Conservation (phyloP, 495 filamentous ascomycete genomes). For the Xeromyces bisporus region DNA sequence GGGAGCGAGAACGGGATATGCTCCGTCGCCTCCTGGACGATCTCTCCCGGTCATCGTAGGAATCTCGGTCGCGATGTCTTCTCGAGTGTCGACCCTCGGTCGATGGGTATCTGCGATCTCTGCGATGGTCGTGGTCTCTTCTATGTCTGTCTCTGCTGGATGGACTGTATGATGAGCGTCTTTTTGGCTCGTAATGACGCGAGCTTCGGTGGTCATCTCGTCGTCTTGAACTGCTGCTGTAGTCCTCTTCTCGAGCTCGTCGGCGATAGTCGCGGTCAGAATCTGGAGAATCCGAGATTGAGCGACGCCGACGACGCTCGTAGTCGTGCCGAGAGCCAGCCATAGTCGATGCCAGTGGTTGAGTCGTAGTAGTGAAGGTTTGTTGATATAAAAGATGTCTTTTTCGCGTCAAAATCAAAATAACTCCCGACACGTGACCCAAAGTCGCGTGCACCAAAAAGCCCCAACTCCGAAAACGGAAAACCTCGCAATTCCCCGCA, state of each 20-base stretch:
- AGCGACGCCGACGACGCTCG: constrained; percentile 9
- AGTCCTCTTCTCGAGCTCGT: constrained; percentile 10
- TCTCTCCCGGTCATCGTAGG: constrained; percentile 8
- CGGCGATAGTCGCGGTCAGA: constrained; percentile 12
- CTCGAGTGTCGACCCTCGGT: constrained; percentile 14
- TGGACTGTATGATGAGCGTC: constrained; percentile 17
- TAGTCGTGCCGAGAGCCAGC: constrained; percentile 8
- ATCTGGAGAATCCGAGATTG: constrained; percentile 8
- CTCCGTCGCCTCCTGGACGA: constrained; percentile 14
- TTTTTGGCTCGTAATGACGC: constrained; percentile 13
- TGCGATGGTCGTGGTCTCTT: constrained; percentile 12
- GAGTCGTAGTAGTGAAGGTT: too few species aligned
- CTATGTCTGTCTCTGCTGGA: constrained; percentile 8
- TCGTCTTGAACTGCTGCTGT: constrained; percentile 14
- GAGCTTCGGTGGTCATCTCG: constrained; percentile 17
- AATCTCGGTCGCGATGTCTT: constrained; percentile 14
- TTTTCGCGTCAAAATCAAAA: too few species aligned
- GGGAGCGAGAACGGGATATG: constrained; percentile 19
- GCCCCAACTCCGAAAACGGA: too few species aligned
- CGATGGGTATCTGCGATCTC: constrained; percentile 14
- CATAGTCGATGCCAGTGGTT: constrained; percentile 11
- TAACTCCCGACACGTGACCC: too few species aligned
- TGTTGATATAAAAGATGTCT: too few species aligned
- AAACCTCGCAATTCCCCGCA: too few species aligned
- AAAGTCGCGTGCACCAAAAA: too few species aligned